Conservation (phyloP, 148 eudicot genomes). For the Tetragonia tetragonoides region DNA sequence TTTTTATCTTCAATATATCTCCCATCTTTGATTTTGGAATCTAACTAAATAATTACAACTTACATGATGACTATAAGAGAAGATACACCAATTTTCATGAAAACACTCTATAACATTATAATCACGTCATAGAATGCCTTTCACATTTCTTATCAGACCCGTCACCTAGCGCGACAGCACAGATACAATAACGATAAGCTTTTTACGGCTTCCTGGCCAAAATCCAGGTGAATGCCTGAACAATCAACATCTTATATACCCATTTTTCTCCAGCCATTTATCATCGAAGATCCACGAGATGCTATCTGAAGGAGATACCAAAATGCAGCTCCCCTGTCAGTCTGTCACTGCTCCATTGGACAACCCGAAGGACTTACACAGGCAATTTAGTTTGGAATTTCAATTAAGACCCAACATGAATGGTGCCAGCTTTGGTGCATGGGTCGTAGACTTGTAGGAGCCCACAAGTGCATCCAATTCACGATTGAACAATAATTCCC, state of each 20-base stretch:
- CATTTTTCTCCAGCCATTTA: background rate
- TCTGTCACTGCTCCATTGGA: conserved; percentile 7
- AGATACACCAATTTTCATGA: background rate
- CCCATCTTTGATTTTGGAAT: background rate
- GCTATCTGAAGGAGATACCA: background rate
- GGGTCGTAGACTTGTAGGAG: background rate
- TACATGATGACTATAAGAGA: background rate
- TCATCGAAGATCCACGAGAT: background rate
- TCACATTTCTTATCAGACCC: background rate
- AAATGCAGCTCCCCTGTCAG: background rate
- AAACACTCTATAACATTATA: background rate
- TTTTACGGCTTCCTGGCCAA: too few relatives aligned
- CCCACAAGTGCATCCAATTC: background rate
- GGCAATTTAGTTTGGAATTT: too few relatives aligned
- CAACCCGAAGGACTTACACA: background rate
- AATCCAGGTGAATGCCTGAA: background rate
- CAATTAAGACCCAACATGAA: background rate
- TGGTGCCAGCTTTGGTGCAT: background rate
- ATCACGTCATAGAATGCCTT: background rate
- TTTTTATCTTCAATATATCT: too few relatives aligned
- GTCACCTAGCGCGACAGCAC: background rate
- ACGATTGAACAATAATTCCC: background rate
- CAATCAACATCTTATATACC: background rate
- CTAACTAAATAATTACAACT: background rate
- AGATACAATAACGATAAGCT: background rate